phyloP scores from a whole-genome alignment of 129 eudicot species.

The Pseudognaphalium luteoalbum region DNA sequence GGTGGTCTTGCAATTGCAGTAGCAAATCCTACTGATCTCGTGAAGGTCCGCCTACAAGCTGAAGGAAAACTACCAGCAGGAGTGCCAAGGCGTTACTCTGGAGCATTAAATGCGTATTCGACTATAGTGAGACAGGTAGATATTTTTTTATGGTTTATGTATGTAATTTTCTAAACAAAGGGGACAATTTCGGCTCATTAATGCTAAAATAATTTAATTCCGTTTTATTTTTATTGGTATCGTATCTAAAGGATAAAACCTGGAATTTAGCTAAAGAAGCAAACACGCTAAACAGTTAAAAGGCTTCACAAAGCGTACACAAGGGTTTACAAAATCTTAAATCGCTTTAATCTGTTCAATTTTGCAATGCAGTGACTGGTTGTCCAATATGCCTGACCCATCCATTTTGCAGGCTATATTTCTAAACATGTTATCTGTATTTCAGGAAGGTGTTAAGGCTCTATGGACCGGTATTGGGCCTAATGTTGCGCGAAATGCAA shows the following conservation, averaged over 20 bases:
- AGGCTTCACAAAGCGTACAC: too few species aligned
- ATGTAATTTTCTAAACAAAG: neutral
- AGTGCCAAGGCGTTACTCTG: conserved; percentile 79
- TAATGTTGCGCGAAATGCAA: conserved; percentile 85
- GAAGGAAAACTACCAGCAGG: conserved; percentile 83
- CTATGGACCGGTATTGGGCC: conserved; percentile 97
- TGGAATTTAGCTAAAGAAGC: too few species aligned
- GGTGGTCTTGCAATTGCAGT: conserved; percentile 71
- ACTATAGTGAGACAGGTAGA: conserved; percentile 72
- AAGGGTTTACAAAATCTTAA: too few species aligned
- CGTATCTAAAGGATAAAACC: neutral
- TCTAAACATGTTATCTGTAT: conserved; percentile 6
- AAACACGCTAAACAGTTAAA: neutral
- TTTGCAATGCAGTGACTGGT: neutral
- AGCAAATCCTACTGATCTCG: conserved; percentile 88
- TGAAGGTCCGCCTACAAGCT: conserved; percentile 82
- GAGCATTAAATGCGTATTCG: conserved; percentile 79
- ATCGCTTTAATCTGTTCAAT: too few species aligned
- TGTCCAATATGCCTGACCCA: neutral
- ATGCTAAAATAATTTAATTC: neutral
- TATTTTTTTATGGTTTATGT: conserved; percentile 4
- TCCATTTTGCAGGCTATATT: neutral
- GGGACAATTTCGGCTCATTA: neutral
- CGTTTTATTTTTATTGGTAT: neutral
- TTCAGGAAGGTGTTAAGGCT: conserved; percentile 78